Conservation (phyloP, 345 rosid genomes). For the Dipteronia dyeriana region DNA sequence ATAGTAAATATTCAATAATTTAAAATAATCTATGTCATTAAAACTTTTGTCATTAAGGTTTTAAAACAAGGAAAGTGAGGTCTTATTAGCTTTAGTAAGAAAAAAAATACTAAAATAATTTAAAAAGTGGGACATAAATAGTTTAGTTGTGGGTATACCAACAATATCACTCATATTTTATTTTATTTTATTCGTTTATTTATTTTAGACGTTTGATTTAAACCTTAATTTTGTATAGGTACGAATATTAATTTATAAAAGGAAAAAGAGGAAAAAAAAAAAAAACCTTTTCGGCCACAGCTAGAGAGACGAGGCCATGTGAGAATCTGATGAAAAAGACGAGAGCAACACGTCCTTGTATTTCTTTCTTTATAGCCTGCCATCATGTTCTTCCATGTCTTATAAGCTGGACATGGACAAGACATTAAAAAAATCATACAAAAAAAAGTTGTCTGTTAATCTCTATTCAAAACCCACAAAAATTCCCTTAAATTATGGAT, state of each 20-base stretch:
- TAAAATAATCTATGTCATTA: too few relatives aligned
- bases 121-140: too few relatives aligned
- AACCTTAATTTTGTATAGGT: neutral
- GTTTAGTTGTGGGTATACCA: too few relatives aligned
- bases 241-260: neutral
- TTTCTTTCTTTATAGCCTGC: constrained; percentile 17
- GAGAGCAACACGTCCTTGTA: neutral
- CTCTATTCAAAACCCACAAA: neutral
- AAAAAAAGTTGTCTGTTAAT: neutral
- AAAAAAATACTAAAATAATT: too few relatives aligned
- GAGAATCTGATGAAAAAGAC: constrained; percentile 31
- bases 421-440: neutral
- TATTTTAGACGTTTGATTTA: neutral
- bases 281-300: neutral
- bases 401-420: constrained; percentile 8
- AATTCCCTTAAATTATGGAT: neutral
- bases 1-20: too few relatives aligned
- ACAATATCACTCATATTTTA: too few relatives aligned
- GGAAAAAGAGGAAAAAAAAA: constrained; percentile 4
- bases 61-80: too few relatives aligned
- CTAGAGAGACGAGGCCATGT: constrained; percentile 41
- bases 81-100: too few relatives aligned
- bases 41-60: too few relatives aligned
- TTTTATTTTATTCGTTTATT: neutral
- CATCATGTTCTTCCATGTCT: constrained; percentile 35